Base-by-base conservation (phyloP, 164 flowering plant genomes). In the Vitis labrusca region DNA sequence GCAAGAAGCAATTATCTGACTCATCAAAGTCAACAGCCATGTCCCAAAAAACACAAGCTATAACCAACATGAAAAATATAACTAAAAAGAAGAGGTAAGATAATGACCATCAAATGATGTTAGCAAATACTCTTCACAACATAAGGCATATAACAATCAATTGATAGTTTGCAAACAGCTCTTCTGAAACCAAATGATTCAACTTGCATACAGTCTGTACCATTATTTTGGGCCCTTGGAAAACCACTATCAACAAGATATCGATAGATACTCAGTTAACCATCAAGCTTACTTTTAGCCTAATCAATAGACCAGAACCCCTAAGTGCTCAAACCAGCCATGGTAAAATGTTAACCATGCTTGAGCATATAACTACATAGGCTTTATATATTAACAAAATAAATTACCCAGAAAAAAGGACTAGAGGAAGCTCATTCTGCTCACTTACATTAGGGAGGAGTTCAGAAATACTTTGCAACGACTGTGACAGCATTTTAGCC, bases 401-500 rank as follows among this genome's bases (percentile, higher is more conserved):
- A 13, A 54, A 69, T 59, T 47, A 29, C 59, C 51, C 10, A 10
- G 13, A 6, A 9, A 7, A 51, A 50, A 60, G 5, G 32, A 50
- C 23, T n/a, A 10, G 10, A 32, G 10, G 52, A 19, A 17, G 52
- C 2, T 54, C 13, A 57, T 32, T 23, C 16, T 50, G 4, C n/a
- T 59, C 62, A 76, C 89, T 16, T 86, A 92, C 98, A 78, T 79
- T 57, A 44, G 74, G 71, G 54, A 82, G 79, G 69, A 78, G 76
- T 48, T 86, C 79, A 67, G 88, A 71, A 73, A 84, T 70, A 68
- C 68, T 73, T 65, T 82, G 85, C 68, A 94, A 84, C 8, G 83
- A 83, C 67, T 84, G 89, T 11, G 87, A 76, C 66, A 92, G 76
- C 92, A 94, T 81, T 78, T 85, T 83, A 78, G 71, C 72, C 75